These are phyloP conservation scores for Microdochium nivale DNA, from an alignment of 2,329 filamentous ascomycete genomes.

Conservation along the genomic window DNA sequence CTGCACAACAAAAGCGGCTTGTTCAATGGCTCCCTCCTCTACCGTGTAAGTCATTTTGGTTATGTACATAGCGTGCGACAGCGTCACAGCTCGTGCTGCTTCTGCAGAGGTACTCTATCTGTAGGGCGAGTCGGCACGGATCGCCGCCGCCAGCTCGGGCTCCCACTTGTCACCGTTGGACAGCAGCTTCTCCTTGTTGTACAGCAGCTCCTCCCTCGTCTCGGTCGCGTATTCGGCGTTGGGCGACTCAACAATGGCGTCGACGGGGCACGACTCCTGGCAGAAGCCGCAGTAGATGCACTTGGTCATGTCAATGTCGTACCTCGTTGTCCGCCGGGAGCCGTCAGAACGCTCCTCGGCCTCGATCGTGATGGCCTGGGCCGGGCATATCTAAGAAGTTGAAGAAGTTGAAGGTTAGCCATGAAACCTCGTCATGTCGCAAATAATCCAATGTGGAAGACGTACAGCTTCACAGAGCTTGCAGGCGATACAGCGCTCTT, in stretches of 20 bases:
- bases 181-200: conserved; percentile 94
- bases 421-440: not conserved
- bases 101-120: conserved; percentile 41
- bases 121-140: conserved; percentile 89
- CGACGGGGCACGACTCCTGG: conserved; percentile 97
- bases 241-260: conserved; percentile 68
- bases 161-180: conserved; percentile 96
- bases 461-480: conserved; percentile 89
- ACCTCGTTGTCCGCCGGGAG: conserved; percentile 87
- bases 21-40: no score
- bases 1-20: no score
- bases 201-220: conserved; percentile 84
- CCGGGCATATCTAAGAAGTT: conserved; percentile 69
- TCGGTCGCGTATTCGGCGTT: conserved; percentile 57
- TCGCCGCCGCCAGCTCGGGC: conserved; percentile 85
- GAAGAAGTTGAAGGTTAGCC: not conserved
- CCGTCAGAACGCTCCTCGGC: conserved; percentile 96
- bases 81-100: no score
- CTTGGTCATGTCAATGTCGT: conserved; percentile 99
- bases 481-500: conserved; percentile 99
- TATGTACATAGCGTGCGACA: no score
- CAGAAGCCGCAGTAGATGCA: conserved; percentile 99
- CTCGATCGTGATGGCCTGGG: conserved; percentile 97
- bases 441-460: conserved; percentile 3
- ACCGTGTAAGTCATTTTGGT: no score